Percentiles rank a stretch among this genome's conserved stretches.
Conservation (phyloP, 2,329 filamentous ascomycete species). For the Penicillium polonicum region DNA sequence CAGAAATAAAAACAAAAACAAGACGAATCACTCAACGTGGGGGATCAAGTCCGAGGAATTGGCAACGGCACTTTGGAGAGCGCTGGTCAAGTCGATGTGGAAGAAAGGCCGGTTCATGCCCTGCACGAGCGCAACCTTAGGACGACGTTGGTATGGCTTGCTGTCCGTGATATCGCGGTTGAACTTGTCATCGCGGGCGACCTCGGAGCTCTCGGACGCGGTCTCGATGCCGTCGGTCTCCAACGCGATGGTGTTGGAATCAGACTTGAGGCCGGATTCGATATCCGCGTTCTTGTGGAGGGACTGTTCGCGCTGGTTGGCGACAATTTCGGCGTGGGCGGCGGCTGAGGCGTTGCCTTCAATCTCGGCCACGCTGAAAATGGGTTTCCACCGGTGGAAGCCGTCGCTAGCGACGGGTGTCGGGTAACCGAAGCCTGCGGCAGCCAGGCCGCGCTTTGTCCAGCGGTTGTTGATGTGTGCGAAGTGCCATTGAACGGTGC, state of each 20-base stretch:
- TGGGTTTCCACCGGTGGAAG: slow-evolving; percentile 80
- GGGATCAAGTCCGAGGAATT: slow-evolving; percentile 60
- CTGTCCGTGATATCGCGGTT: slow-evolving; percentile 50
- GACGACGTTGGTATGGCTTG: slow-evolving; percentile 45
- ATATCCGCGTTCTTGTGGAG: slow-evolving; percentile 26
- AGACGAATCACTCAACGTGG: background rate
- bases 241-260: slow-evolving; percentile 31
- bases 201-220: slow-evolving; percentile 29
- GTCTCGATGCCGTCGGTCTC: slow-evolving; percentile 34
- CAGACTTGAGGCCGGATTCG: slow-evolving; percentile 34
- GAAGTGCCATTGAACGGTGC: slow-evolving; percentile 90
- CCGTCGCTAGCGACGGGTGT: slow-evolving; percentile 54
- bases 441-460: slow-evolving; percentile 85
- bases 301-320: slow-evolving; percentile 53
- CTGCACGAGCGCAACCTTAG: slow-evolving; percentile 65
- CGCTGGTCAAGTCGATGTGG: slow-evolving; percentile 87
- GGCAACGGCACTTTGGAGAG: slow-evolving; percentile 79
- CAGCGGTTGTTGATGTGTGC: slow-evolving; percentile 91
- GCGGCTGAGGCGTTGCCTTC: slow-evolving; percentile 70
- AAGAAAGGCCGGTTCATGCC: slow-evolving; percentile 90
- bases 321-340: slow-evolving; percentile 62
- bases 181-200: slow-evolving; percentile 37
- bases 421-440: slow-evolving; percentile 86
- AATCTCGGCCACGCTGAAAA: slow-evolving; percentile 89
- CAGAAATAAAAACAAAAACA: background rate